Base-by-base conservation (phyloP, 1,284 basidiomycete genomes). In the Sutorius eximius region DNA sequence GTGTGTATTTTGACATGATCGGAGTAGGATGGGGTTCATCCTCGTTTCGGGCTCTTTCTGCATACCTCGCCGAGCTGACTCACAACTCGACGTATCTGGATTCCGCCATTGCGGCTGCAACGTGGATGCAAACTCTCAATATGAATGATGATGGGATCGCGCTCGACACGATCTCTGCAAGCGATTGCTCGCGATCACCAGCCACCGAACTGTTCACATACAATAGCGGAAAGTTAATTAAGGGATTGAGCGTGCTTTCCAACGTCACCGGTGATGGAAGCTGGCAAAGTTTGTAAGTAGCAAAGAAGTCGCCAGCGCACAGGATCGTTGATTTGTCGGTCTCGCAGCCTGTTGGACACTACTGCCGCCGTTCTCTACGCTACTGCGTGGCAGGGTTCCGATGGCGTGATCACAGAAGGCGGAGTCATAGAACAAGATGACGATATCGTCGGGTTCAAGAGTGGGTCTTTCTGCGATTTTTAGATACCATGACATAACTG, bases 381-480 rank as follows among this genome's bases (percentile, higher is more conserved):
- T 12, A 62, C 68, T 1, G 62, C 61, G 1, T 82, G 80, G 80
- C 70, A 79, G 59, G 76, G 76, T 10, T 57, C 60, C 4, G 69
- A 80, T 52, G 79, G 78, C 4, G 71, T 82, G 33, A 79, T 81
- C 56, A 80, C 77, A 18, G 79, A 81, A 61, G 79, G 78, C 22
- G 69, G 74, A 4, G 72, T 68, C 59, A 69, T 67, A 11, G 64
- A 57, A 12, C 58, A 59, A 13, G 73, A 79, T 56, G 76, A 78
- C 53, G 79, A 81, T 55, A 72, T 67, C 15, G 75, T 78, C 33
- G 77, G 77, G 2, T 81, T 81, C 67, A 82, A 82, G 70, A 73
- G 80, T 77, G 34, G 12, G 61, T 46, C 10, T 2, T n/a, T 33
- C 11, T 18, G 8, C 32, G 11, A 57, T 15, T 27, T 13, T 42